Evolutionary conservation across 1,284 basidiomycete species (phyloP), one percentile per base, ranked within the genome.

Genomic region (Tranzscheliella williamsii): DNA sequence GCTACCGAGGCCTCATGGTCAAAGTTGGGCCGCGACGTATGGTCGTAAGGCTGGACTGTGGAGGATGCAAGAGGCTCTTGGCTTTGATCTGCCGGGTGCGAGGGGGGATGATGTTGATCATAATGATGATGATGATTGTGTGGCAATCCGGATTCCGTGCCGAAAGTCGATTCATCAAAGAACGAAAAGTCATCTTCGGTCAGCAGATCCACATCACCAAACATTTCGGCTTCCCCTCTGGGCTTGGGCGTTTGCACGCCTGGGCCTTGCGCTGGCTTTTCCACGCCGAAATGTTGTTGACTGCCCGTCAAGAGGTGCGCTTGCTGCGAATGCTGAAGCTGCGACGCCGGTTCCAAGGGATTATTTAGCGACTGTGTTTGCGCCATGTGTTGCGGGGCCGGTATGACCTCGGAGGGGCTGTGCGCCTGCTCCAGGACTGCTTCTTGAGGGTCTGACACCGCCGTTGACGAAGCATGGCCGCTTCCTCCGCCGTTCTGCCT

Each of bases 161-260:
- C 62, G n/a, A 65, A 65, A 18, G 53, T 53, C 12, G 37, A 57
- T 21, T 67, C 67, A 47, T 73, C 70, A 35, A 73, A 73, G 55
- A 73, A 73, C 23, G 63, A 64, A 36, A 73, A 73, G 54, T 73
- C 71, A 20, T 73, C 71, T 33, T 73, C 71, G 7, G 71, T 73
- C 23, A 73, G 50, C 38, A 73, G 36, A 0, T 50, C 67, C 4
- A 67, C 38, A 16, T 51, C 50, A 24, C 41, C 60, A 38, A 69
- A 70, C 29, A 58, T 48, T 22, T 58, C 55, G 27, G 35, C 47
- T 18, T 63, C 64, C 7, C 52, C 45, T 26, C 16, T 8, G 17
- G 47, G 43, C 38, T 61, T 60, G 26, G 42, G 57, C 24, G 31
- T 61, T 54, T 5, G 51, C 29, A 21, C 9, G 9, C 9, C 9